These are phyloP conservation scores for Cucumis cinereus DNA, from an alignment of 306 rosid species.

Conservation along the genomic window DNA sequence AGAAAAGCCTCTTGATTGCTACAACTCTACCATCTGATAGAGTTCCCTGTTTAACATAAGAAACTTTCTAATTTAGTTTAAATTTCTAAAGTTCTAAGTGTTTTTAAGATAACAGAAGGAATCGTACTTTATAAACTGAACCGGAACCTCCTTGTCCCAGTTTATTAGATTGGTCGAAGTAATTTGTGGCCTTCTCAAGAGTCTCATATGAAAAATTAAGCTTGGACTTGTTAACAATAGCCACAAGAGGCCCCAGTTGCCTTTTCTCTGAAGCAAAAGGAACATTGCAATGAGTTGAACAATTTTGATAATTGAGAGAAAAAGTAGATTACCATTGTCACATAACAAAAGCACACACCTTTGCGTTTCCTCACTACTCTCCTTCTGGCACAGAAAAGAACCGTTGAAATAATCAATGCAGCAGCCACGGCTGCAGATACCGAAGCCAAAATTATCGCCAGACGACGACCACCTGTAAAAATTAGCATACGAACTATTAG, in stretches of 20 bases:
- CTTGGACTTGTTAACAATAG: slow-evolving; percentile 37
- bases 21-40: slow-evolving; percentile 39
- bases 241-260: slow-evolving; percentile 43
- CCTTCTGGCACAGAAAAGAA: slow-evolving; percentile 36
- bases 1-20: slow-evolving; percentile 51
- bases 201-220: slow-evolving; percentile 46
- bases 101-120: background rate
- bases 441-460: slow-evolving; percentile 26
- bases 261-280: slow-evolving; percentile 29
- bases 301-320: background rate
- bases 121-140: slow-evolving; percentile 50
- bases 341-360: slow-evolving; percentile 24
- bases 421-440: slow-evolving; percentile 32
- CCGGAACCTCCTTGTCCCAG: slow-evolving; percentile 87
- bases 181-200: slow-evolving; percentile 62
- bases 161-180: slow-evolving; percentile 39
- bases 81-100: background rate
- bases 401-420: slow-evolving; percentile 20
- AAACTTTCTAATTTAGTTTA: background rate
- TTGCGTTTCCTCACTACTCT: slow-evolving; percentile 23
- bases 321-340: background rate
- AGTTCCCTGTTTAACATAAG: slow-evolving; percentile 21
- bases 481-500: background rate
- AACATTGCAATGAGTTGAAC: background rate
- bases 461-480: slow-evolving; percentile 24